Conservation (phyloP, 768 basidiomycete genomes). For the Lentinula sp. region DNA sequence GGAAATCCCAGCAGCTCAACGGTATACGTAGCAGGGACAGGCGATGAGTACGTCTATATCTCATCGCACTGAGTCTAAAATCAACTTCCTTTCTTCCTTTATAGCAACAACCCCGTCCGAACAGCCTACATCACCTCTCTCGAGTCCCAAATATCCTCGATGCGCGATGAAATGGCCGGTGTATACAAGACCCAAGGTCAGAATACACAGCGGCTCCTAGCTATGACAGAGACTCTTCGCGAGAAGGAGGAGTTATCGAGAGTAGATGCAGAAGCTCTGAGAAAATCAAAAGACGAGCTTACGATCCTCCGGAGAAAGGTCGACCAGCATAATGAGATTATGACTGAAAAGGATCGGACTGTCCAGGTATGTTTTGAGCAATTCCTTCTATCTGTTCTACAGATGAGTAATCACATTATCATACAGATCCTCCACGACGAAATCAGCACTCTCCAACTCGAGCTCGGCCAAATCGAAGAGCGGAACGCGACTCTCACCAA, state of each 20-base stretch:
- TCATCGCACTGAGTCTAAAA: conserved; percentile 6
- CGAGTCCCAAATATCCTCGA: conserved; percentile 87
- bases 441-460: conserved; percentile 85
- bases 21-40: conserved; percentile 50
- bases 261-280: conserved; percentile 72
- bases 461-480: conserved; percentile 84
- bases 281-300: conserved; percentile 75
- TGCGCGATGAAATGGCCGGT: conserved; percentile 88
- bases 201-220: conserved; percentile 86
- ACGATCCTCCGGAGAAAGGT: conserved; percentile 67
- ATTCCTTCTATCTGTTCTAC: conserved; percentile 8
- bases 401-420: neutral
- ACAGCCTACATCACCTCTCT: conserved; percentile 88
- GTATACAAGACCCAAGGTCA: conserved; percentile 96
- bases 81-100: conserved; percentile 4
- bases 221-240: conserved; percentile 92
- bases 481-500: conserved; percentile 81
- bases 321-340: conserved; percentile 77
- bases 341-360: conserved; percentile 84
- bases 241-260: conserved; percentile 88
- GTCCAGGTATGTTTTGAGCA: conserved; percentile 60
- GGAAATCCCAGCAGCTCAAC: conserved; percentile 57
- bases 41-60: conserved; percentile 59
- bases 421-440: conserved; percentile 89
- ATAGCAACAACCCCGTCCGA: conserved; percentile 72